Evolutionary conservation across 1,284 basidiomycete genomes (phyloP), one percentile per base, ranked within the genome.

Genomic region (Sporisorium sorghi): DNA sequence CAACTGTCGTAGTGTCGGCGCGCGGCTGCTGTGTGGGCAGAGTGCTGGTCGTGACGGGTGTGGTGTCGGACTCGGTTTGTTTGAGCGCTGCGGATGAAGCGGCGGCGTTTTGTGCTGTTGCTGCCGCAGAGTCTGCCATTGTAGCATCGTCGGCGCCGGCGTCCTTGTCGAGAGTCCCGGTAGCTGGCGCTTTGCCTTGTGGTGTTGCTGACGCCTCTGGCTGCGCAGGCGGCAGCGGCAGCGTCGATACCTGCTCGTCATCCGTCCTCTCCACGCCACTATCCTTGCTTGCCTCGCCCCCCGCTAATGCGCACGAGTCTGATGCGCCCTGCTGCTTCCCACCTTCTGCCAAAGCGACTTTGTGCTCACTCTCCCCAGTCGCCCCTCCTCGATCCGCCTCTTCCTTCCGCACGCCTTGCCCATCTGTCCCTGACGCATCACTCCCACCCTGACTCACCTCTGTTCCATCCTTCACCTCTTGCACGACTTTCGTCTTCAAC

Each of bases 401-500:
- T 21, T 26, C n/a, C n/a, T 19, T 35, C 5, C 17, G 14, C 4
- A 14, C 43, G 17, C 1, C 42, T 37, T 15, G 32, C 15, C n/a
- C 47, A 11, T 2, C 53, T 53, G 46, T 21, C 43, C 12, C 17
- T 1, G 15, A 26, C 4, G 2, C 24, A 1, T 48, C 49, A 17
- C 10, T 21, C 10, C 40, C 19, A 7, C 40, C 49, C 24, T 44
- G n/a, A 17, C 37, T 39, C 52, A 21, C 43, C 14, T 60, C 52
- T 14, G 33, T 8, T 5, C 1, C 47, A 26, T 17, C 35, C n/a
- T 39, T 19, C 1, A 53, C 42, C 28, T 72, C 68, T 47, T 66
- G 58, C 14, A 73, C 63, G 3, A 61, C 56, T 49, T 52, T 54
- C 12, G 63, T 60, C 65, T 51, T 55, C 8, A 76, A 53, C n/a